phyloP scores from a whole-genome alignment of 305 asterid genomes.

The Solanum hybrid region DNA sequence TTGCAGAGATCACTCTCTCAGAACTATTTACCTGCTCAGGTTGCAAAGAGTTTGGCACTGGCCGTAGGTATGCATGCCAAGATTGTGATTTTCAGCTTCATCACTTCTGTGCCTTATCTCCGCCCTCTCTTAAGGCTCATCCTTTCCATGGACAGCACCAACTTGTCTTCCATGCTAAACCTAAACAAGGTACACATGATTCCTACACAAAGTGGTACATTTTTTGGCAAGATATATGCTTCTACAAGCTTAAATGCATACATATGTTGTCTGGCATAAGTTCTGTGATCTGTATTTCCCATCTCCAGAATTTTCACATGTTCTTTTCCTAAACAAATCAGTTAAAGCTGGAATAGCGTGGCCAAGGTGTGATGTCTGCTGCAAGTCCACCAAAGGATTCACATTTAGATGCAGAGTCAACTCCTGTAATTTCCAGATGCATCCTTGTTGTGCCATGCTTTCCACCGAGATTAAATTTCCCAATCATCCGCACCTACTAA shows the following conservation, averaged over 20 bases:
- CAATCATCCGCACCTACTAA: slow-evolving; percentile 46
- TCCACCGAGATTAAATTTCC: slow-evolving; percentile 33
- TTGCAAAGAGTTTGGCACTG: slow-evolving; percentile 80
- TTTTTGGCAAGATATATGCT: neutral
- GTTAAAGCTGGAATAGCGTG: slow-evolving; percentile 51
- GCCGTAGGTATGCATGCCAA: slow-evolving; percentile 58
- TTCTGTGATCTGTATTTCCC: neutral
- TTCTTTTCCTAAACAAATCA: neutral
- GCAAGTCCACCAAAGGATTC: slow-evolving; percentile 59
- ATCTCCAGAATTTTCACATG: neutral
- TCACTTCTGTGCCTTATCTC: slow-evolving; percentile 56
- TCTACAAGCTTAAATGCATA: neutral
- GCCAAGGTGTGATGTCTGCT: slow-evolving; percentile 73
- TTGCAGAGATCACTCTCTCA: slow-evolving; percentile 25
- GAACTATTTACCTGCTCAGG: slow-evolving; percentile 61
- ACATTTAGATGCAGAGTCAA: slow-evolving; percentile 56
- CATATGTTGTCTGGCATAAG: neutral
- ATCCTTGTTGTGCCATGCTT: slow-evolving; percentile 86
- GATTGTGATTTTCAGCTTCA: slow-evolving; percentile 79
- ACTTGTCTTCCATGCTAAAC: slow-evolving; percentile 65
- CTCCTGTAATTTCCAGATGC: slow-evolving; percentile 76
- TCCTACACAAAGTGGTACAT: neutral
- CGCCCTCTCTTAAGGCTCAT: slow-evolving; percentile 49
- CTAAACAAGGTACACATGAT: slow-evolving; percentile 44
- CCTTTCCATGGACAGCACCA: slow-evolving; percentile 87